Percentiles rank a stretch among this genome's conserved stretches.
Conservation (phyloP, 1,284 basidiomycete genomes). For the Cystobasidium sp. region DNA sequence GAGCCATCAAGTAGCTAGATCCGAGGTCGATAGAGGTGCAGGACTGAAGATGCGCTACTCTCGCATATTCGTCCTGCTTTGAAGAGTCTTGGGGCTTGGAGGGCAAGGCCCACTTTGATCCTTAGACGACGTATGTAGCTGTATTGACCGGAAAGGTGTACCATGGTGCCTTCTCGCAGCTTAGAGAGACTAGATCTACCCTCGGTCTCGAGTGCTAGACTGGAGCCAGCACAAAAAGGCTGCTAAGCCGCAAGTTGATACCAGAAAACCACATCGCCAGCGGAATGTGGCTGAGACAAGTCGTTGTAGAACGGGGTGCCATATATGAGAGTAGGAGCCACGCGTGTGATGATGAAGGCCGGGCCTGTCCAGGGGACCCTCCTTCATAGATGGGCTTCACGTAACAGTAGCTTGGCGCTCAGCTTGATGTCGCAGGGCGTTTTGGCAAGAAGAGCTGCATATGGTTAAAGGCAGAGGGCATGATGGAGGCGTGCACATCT, state of each 20-base stretch:
- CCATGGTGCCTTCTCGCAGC: conserved; percentile 12
- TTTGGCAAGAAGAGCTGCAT: too few species aligned
- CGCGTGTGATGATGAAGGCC: too few species aligned
- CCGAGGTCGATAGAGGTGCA: conserved; percentile 1
- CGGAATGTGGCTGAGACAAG: too few species aligned
- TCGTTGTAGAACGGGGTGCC: too few species aligned
- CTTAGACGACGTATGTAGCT: neutral
- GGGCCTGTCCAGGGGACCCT: too few species aligned
- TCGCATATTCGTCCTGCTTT: neutral
- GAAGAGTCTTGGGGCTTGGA: neutral
- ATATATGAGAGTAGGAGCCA: too few species aligned
- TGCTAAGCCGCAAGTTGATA: neutral
- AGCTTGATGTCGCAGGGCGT: too few species aligned
- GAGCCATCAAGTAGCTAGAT: neutral
- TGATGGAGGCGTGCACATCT: too few species aligned
- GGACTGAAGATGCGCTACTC: conserved; percentile 13
- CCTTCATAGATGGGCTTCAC: too few species aligned
- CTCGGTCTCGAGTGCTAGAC: neutral
- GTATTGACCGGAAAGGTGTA: conserved; percentile 7
- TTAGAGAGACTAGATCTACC: neutral
- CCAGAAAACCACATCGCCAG: too few species aligned
- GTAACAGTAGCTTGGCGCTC: too few species aligned
- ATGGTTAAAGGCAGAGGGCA: too few species aligned
- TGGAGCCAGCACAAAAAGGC: neutral
- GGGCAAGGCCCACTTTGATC: neutral